Evolutionary conservation across 2,329 filamentous ascomycete species (phyloP).

Genomic region (Beauveria caledonica): DNA sequence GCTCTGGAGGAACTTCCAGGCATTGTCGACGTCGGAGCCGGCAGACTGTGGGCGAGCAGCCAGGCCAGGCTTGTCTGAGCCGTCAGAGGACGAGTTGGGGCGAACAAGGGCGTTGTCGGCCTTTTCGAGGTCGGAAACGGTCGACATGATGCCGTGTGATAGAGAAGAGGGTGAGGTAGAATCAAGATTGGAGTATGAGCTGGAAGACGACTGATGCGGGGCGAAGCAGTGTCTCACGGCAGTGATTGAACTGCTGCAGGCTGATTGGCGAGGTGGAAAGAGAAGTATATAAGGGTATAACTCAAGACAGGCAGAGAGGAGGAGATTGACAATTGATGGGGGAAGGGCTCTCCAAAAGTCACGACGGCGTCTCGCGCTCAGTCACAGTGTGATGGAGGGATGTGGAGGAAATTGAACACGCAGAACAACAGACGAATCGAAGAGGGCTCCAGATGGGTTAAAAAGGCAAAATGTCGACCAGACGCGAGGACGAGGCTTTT

Average conservation of each 20-base stretch:
- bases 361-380: background rate
- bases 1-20: slow-evolving; percentile 37
- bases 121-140: background rate
- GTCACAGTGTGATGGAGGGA: background rate
- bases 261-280: background rate
- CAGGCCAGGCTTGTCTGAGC: slow-evolving; percentile 10
- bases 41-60: slow-evolving; percentile 4
- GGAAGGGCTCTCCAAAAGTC: background rate
- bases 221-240: background rate
- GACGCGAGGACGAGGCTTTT: background rate
- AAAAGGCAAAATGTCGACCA: too few relatives aligned
- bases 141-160: slow-evolving; percentile 17
- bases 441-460: background rate
- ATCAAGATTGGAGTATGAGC: background rate
- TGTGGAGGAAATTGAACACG: background rate
- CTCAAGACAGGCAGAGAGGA: background rate
- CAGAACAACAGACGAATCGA: background rate
- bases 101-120: slow-evolving; percentile 12
- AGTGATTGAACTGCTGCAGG: background rate
- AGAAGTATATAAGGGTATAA: background rate
- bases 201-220: background rate
- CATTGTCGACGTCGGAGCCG: slow-evolving; percentile 30
- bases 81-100: slow-evolving; percentile 9
- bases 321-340: background rate
- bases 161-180: too few relatives aligned